Conservation (phyloP, 345 rosid genomes). For the Acer yangbiense region DNA sequence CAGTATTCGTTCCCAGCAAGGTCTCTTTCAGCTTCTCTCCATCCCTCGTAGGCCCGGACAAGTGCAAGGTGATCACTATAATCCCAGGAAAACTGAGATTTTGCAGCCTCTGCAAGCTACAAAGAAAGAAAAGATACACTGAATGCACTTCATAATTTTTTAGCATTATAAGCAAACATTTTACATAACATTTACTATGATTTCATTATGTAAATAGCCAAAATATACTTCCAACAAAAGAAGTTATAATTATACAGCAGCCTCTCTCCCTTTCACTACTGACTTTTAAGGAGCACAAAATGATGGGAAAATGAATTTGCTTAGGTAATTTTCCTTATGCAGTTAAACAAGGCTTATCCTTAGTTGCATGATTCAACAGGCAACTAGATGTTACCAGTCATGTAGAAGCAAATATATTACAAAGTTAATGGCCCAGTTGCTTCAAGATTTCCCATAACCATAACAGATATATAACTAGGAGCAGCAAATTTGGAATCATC, state of each 20-base stretch:
- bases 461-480: not conserved
- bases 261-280: not conserved
- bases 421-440: not conserved
- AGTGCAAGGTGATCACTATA: slow-evolving; percentile 91
- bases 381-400: not conserved
- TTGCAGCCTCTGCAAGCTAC: slow-evolving; percentile 93
- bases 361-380: not conserved
- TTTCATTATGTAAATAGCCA: not conserved
- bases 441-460: not conserved
- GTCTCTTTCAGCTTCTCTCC: slow-evolving; percentile 77
- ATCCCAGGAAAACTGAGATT: slow-evolving; percentile 74
- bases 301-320: not conserved
- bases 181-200: not conserved
- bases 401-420: not conserved
- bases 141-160: not conserved
- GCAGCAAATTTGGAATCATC: not conserved
- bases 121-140: slow-evolving; percentile 19
- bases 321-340: not conserved
- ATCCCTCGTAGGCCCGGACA: slow-evolving; percentile 83
- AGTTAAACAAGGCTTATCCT: not conserved
- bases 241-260: not conserved
- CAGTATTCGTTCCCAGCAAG: slow-evolving; percentile 79
- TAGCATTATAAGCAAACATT: not conserved
- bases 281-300: not conserved
- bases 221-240: not conserved